Base-by-base conservation (phyloP, 2,329 filamentous ascomycete genomes). In the Xylaria sp. region DNA sequence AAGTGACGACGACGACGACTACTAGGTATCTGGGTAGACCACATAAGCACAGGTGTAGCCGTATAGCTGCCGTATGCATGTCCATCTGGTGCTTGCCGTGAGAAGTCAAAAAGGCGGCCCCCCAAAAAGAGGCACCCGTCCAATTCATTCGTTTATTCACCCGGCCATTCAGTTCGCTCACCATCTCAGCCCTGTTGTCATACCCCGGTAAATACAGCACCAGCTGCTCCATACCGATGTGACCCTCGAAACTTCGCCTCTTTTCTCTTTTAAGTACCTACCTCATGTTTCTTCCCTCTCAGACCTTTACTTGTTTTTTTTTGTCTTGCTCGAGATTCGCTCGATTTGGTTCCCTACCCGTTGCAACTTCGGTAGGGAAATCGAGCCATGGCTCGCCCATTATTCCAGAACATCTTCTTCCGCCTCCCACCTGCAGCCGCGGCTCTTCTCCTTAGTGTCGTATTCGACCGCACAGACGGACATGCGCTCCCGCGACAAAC, bases 401-500 rank as follows among this genome's bases (percentile, higher is more conserved):
- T 78, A 75, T 76, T 76, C 61, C 65, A 68, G 72, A 68, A 76
- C 69, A 72, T 76, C 55, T 78, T 81, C 73, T 74, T 78, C 61
- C 80, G 76, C 24, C 73, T 83, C 51, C 79, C 82, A 19, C 75
- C 77, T 6, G 73, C 78, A 47, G 75, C 78, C 36, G 75, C 78
- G 50, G 72, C 78, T 54, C 73, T 83, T 48, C 67, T 81, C 56
- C 65, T 83, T 69, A 76, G 77, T 59, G 74, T 75, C 50, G 72
- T 81, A 36, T 71, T 80, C 69, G 72, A 74, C 39, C 68, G 78
- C 64, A 74, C 79, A 19, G 66, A 75, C n/a, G 79, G 78, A 53
- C 78, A 83, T 75, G 79, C 76, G 55, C 73, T 84, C 17, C 82
- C 83, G 19, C 79, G 78, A 48, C 79, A 82, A 61, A 84, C 83